Conservation (phyloP, 768 basidiomycete genomes). For the Russula griseocarnosa region DNA sequence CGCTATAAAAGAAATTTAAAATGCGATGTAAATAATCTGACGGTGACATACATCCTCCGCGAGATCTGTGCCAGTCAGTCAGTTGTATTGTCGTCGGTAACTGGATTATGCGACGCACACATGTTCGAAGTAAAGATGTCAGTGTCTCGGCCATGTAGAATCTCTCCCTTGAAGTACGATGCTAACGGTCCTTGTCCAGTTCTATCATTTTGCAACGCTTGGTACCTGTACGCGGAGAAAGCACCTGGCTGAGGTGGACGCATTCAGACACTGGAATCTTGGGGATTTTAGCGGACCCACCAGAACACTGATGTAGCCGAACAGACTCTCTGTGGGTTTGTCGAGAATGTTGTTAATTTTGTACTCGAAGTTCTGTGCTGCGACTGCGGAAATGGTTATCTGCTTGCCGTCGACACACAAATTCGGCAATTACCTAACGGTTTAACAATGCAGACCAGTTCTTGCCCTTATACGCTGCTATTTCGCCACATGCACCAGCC, state of each 20-base stretch:
- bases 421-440: constrained; percentile 52
- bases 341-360: constrained; percentile 88
- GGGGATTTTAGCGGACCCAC: constrained; percentile 37
- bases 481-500: constrained; percentile 96
- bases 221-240: constrained; percentile 90
- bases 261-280: neutral
- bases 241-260: constrained; percentile 66
- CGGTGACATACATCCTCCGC: constrained; percentile 71
- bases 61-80: constrained; percentile 50
- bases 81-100: neutral
- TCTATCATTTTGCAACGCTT: constrained; percentile 83
- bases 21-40: constrained; percentile 6
- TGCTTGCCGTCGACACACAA: neutral
- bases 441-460: constrained; percentile 79
- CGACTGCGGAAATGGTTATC: constrained; percentile 46
- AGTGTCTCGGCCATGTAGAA: constrained; percentile 74
- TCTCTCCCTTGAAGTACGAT: constrained; percentile 97
- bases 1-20: constrained; percentile 48
- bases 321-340: constrained; percentile 83
- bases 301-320: constrained; percentile 95
- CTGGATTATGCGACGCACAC: constrained; percentile 51
- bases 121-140: constrained; percentile 96
- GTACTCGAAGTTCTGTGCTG: constrained; percentile 95
- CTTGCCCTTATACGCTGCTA: constrained; percentile 87
- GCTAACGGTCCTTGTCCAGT: constrained; percentile 82